These are phyloP conservation scores for Malus hybrid DNA, from an alignment of 331 rosid species.

Conservation along the genomic window DNA sequence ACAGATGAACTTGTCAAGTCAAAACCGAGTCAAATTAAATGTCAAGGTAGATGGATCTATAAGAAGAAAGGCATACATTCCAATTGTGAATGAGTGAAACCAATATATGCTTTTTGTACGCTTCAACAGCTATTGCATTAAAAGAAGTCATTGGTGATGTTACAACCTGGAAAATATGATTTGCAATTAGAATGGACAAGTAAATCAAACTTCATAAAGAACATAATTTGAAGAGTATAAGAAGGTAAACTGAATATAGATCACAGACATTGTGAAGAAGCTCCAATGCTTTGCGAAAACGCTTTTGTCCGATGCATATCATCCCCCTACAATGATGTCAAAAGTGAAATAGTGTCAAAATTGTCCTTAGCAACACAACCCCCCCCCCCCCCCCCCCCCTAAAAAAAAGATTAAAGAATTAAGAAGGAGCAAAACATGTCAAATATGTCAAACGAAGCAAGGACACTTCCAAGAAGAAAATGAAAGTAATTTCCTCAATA, in stretches of 20 bases:
- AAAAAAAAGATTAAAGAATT: neutral
- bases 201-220: constrained; percentile 3
- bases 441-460: constrained; percentile 16
- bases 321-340: constrained; percentile 57
- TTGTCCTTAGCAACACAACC: constrained; percentile 1
- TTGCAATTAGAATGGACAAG: constrained; percentile 2
- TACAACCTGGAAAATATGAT: constrained; percentile 61
- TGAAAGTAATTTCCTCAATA: neutral
- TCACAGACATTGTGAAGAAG: constrained; percentile 78
- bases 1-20: neutral
- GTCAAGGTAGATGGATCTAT: neutral
- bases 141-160: constrained; percentile 77
- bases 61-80: constrained; percentile 44
- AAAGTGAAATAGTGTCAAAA: constrained; percentile 19
- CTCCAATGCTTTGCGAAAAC: constrained; percentile 78
- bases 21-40: neutral
- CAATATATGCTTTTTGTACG: constrained; percentile 79
- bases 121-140: constrained; percentile 86
- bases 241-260: constrained; percentile 11
- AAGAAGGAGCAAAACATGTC: neutral
- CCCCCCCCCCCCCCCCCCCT: neutral
- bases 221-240: constrained; percentile 12
- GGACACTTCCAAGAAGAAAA: neutral
- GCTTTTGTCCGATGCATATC: constrained; percentile 88
- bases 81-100: constrained; percentile 84